phyloP scores from a whole-genome alignment of 106 monocot species.

The Acorus gramineus region DNA sequence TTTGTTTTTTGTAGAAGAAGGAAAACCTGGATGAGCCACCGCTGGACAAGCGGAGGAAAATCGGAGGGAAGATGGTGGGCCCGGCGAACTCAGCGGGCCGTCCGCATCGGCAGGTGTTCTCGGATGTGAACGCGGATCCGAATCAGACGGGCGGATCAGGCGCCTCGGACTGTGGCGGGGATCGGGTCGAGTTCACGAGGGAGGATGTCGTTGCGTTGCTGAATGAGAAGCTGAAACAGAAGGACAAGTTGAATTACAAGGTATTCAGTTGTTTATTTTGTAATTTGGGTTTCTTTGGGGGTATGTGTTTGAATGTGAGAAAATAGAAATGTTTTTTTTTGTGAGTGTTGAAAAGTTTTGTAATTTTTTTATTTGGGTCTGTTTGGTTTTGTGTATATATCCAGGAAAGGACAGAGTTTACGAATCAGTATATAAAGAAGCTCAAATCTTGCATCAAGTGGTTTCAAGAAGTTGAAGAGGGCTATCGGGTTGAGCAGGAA shows the following conservation, averaged over 20 bases:
- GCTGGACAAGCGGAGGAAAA: slow-evolving; percentile 44
- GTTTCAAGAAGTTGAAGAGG: slow-evolving; percentile 57
- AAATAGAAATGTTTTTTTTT: neutral
- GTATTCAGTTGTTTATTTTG: slow-evolving; percentile 7
- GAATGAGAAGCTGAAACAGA: slow-evolving; percentile 57
- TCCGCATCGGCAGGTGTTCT: slow-evolving; percentile 25
- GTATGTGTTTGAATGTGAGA: neutral
- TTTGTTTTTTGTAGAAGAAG: slow-evolving; percentile 29
- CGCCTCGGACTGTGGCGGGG: slow-evolving; percentile 9
- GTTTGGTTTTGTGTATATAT: slow-evolving; percentile 6
- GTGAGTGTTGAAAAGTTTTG: neutral
- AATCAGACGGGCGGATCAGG: neutral
- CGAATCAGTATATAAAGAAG: slow-evolving; percentile 76
- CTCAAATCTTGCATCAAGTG: slow-evolving; percentile 61
- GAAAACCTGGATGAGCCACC: slow-evolving; percentile 43
- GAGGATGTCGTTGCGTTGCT: slow-evolving; percentile 63
- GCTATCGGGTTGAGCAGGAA: slow-evolving; percentile 35
- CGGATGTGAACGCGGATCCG: slow-evolving; percentile 21
- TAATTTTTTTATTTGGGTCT: neutral
- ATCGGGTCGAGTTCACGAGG: slow-evolving; percentile 41
- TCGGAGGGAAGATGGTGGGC: slow-evolving; percentile 32
- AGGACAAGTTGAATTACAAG: slow-evolving; percentile 49
- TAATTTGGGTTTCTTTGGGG: neutral
- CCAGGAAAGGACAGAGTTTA: slow-evolving; percentile 59
- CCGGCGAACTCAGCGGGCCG: neutral